phyloP scores from a whole-genome alignment of 2,329 filamentous ascomycete genomes.

The Cladosporium austrohemisphaericum region DNA sequence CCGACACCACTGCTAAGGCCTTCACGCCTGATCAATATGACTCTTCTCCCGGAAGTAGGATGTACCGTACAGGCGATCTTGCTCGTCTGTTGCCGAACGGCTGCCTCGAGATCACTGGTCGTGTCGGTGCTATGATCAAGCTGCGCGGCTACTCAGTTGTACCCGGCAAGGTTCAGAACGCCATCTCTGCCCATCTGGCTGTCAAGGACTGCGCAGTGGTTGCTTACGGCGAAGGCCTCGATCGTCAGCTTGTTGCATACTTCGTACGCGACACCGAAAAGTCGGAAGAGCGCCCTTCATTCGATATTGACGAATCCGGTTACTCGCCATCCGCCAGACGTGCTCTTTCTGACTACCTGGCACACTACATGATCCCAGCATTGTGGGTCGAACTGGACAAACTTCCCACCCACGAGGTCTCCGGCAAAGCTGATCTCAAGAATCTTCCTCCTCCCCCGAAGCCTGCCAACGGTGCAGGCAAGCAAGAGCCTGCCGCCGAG shows the following conservation, averaged over 20 bases:
- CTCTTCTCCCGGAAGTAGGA: constrained; percentile 52
- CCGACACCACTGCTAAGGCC: constrained; percentile 69
- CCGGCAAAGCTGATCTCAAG: constrained; percentile 73
- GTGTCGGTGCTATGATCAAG: constrained; percentile 77
- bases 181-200: constrained; percentile 65
- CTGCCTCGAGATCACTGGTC: constrained; percentile 69
- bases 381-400: constrained; percentile 70
- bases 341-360: constrained; percentile 62
- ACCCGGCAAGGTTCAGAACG: constrained; percentile 70
- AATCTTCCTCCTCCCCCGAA: constrained; percentile 62
- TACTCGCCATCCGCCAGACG: constrained; percentile 67
- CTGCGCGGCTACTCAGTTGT: constrained; percentile 75
- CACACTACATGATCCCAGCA: constrained; percentile 79
- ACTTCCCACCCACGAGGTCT: constrained; percentile 72
- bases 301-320: constrained; percentile 66
- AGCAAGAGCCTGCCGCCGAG: constrained; percentile 39
- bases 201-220: constrained; percentile 69
- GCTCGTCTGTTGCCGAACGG: constrained; percentile 65
- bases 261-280: constrained; percentile 65
- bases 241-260: constrained; percentile 72
- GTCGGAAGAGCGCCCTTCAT: constrained; percentile 53
- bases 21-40: constrained; percentile 67
- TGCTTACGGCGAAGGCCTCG: constrained; percentile 71
- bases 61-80: constrained; percentile 72
- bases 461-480: constrained; percentile 34